These are phyloP conservation scores for Salix koriyanagi DNA, from an alignment of 345 rosid species.

Conservation along the genomic window DNA sequence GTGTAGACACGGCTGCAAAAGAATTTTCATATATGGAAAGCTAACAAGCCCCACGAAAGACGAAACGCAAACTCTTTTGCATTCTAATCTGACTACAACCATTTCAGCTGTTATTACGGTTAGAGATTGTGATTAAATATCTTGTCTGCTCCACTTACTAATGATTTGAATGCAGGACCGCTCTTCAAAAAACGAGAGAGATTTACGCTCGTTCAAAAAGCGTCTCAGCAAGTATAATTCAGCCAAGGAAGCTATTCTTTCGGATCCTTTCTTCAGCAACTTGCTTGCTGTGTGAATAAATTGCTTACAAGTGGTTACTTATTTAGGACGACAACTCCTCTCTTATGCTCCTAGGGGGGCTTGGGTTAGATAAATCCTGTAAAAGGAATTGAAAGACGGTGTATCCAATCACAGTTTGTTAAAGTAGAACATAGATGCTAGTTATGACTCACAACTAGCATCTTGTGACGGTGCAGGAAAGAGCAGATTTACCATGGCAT, in stretches of 20 bases:
- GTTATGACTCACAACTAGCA: neutral
- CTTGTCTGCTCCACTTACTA: neutral
- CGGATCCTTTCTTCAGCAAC: constrained; percentile 66
- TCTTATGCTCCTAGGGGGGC: neutral
- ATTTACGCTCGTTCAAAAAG: constrained; percentile 75
- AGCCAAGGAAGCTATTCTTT: constrained; percentile 69
- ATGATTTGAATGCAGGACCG: constrained; percentile 43
- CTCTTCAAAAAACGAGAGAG: constrained; percentile 64
- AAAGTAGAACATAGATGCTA: neutral
- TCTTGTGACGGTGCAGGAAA: neutral
- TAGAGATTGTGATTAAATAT: neutral
- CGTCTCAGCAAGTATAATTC: constrained; percentile 67
- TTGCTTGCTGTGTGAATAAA: constrained; percentile 31
- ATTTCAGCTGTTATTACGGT: neutral
- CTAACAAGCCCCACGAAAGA: neutral
- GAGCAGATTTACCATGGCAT: neutral
- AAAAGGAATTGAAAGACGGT: neutral
- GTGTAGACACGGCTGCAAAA: neutral
- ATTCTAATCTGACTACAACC: neutral
- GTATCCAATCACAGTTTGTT: neutral
- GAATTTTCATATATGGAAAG: neutral
- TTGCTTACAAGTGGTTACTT: neutral
- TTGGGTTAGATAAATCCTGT: neutral
- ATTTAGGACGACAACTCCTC: neutral
- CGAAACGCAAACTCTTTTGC: neutral